A percentile compares a stretch with the other conserved stretches of the same genome.
Conservation (phyloP, 2,329 filamentous ascomycete species). For the Cercospora sesami region DNA sequence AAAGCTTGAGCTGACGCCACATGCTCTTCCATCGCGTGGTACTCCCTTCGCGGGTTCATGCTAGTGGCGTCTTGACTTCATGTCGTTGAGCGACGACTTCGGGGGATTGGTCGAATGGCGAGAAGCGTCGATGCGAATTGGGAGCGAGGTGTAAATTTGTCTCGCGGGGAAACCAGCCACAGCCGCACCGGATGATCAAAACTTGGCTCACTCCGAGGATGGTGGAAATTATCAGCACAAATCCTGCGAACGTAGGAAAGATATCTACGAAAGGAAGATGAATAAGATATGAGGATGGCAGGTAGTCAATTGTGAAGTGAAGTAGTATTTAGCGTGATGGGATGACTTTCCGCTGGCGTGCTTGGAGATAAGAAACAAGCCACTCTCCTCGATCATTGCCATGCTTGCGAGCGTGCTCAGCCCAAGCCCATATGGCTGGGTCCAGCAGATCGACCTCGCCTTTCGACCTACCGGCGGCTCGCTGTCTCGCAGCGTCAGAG, state of each 20-base stretch:
- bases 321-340: conserved; percentile 3
- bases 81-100: neutral
- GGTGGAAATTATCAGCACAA: conserved; percentile 14
- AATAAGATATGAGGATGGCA: neutral
- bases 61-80: neutral
- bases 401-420: conserved; percentile 30
- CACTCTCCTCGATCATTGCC: conserved; percentile 35
- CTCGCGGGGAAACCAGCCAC: conserved; percentile 11
- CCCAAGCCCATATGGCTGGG: conserved; percentile 39
- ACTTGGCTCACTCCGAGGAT: neutral
- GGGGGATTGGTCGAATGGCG: conserved; percentile 1
- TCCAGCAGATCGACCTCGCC: conserved; percentile 36
- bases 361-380: conserved; percentile 33
- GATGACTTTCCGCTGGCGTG: conserved; percentile 15
- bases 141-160: conserved; percentile 9
- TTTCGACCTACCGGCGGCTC: neutral
- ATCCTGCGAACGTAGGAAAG: neutral
- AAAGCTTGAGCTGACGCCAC: conserved; percentile 2
- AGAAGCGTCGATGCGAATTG: neutral
- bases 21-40: neutral
- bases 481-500: neutral
- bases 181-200: conserved; percentile 7
- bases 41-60: neutral
- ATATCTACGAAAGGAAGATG: neutral
- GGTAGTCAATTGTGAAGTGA: neutral